phyloP scores from a whole-genome alignment of 2,329 filamentous ascomycete species.

The Clonostachys byssicola region DNA sequence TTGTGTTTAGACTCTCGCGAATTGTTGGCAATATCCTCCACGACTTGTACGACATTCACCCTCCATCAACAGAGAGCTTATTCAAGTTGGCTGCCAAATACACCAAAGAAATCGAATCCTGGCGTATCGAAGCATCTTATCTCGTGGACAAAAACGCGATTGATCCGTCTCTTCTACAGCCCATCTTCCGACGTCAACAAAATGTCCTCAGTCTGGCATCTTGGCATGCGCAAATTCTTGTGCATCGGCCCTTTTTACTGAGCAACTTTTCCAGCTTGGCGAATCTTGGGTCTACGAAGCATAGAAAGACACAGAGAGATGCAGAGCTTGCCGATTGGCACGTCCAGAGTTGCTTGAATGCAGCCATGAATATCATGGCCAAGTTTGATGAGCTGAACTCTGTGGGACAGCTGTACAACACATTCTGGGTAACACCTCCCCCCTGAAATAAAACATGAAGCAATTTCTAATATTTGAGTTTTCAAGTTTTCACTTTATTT shows the following conservation, averaged over 20 bases:
- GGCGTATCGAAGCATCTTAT: constrained; percentile 22
- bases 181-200: constrained; percentile 33
- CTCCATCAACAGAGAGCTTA: constrained; percentile 15
- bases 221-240: constrained; percentile 34
- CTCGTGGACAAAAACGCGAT: constrained; percentile 31
- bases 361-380: constrained; percentile 29
- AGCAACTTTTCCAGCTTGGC: constrained; percentile 21
- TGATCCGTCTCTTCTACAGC: constrained; percentile 23
- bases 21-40: constrained; percentile 25
- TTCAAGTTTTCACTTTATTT: constrained; percentile 32
- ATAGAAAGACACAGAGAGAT: constrained; percentile 11
- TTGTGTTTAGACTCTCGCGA: constrained; percentile 14
- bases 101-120: constrained; percentile 21
- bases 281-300: constrained; percentile 4
- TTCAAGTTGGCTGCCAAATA: constrained; percentile 19
- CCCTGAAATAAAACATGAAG: background rate
- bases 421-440: constrained; percentile 30
- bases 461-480: background rate
- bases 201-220: constrained; percentile 33
- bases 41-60: constrained; percentile 25
- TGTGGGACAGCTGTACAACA: constrained; percentile 26
- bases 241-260: constrained; percentile 28
- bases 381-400: constrained; percentile 31
- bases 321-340: constrained; percentile 9
- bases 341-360: constrained; percentile 22